These are phyloP conservation scores for Hirsutella rhossiliensis DNA, from an alignment of 2,329 filamentous ascomycete species.

Conservation along the genomic window DNA sequence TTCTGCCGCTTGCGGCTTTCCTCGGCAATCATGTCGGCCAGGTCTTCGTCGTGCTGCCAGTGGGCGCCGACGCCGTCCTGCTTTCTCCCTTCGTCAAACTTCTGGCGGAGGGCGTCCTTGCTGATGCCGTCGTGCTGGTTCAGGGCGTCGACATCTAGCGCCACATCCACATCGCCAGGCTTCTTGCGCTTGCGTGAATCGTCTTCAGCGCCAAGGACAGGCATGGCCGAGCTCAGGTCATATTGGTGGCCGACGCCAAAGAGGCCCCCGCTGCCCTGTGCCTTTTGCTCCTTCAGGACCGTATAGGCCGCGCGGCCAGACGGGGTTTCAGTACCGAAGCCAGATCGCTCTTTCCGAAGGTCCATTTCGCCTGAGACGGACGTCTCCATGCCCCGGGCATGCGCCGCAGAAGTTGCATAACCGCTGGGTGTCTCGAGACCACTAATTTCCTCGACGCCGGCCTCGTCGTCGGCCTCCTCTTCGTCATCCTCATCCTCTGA, in stretches of 20 bases:
- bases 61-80: conserved; percentile 56
- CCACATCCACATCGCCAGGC: conserved; percentile 87
- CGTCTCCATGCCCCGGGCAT: conserved; percentile 57
- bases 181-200: conserved; percentile 81
- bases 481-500: conserved; percentile 53
- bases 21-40: conserved; percentile 91
- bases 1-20: conserved; percentile 86
- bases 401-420: conserved; percentile 66
- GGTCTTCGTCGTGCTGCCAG: conserved; percentile 72
- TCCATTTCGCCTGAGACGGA: conserved; percentile 81
- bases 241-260: conserved; percentile 93
- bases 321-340: conserved; percentile 76
- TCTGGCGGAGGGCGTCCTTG: conserved; percentile 70
- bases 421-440: conserved; percentile 74
- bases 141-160: conserved; percentile 75
- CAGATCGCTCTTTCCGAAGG: conserved; percentile 69
- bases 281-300: conserved; percentile 78
- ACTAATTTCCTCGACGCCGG: conserved; percentile 19
- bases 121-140: conserved; percentile 63
- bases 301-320: conserved; percentile 71
- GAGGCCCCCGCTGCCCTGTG: conserved; percentile 70
- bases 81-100: conserved; percentile 63
- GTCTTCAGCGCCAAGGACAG: conserved; percentile 71
- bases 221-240: conserved; percentile 59
- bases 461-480: conserved; percentile 27